A percentile compares a stretch with the other conserved stretches of the same genome.
phyloP scores from a whole-genome alignment of 129 eudicot species.

The Centella asiatica region DNA sequence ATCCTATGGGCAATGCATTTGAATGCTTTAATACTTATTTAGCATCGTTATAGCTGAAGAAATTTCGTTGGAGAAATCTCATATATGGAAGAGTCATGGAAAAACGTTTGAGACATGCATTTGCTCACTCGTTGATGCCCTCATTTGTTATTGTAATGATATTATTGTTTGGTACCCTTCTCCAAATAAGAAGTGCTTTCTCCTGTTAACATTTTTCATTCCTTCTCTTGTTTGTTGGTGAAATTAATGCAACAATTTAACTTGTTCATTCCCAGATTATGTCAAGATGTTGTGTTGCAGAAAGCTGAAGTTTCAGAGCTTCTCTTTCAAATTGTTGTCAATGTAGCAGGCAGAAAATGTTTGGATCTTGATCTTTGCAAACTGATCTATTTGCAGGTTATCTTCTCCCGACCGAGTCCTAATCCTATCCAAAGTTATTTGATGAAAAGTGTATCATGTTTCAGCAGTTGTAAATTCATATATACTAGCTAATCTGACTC shows the following conservation, averaged over 20 bases:
- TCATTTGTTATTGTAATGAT: slow-evolving; percentile 71
- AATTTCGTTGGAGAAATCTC: slow-evolving; percentile 54
- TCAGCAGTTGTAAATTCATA: too few species aligned
- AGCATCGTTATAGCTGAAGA: slow-evolving; percentile 53
- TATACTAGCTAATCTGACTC: too few species aligned
- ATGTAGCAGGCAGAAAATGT: slow-evolving; percentile 63
- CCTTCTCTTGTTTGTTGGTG: neutral
- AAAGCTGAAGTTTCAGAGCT: slow-evolving; percentile 98
- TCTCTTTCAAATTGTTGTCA: slow-evolving; percentile 65
- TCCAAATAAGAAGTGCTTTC: slow-evolving; percentile 6
- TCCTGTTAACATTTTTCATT: slow-evolving; percentile 2
- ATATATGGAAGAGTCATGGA: slow-evolving; percentile 58
- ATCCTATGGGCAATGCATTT: neutral
- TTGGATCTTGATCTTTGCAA: slow-evolving; percentile 65
- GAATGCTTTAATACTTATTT: slow-evolving; percentile 9
- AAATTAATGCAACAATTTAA: neutral
- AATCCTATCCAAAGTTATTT: neutral
- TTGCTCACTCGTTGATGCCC: slow-evolving; percentile 76
- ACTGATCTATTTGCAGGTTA: slow-evolving; percentile 66
- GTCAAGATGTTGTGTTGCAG: slow-evolving; percentile 82
- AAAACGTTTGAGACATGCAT: slow-evolving; percentile 87
- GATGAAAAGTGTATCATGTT: neutral
- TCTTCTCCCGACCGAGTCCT: slow-evolving; percentile 6
- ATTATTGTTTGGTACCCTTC: slow-evolving; percentile 57
- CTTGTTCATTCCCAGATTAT: slow-evolving; percentile 40